phyloP scores from a whole-genome alignment of 1,139 yeast genomes.

The Arxiozyma slooffiae region DNA sequence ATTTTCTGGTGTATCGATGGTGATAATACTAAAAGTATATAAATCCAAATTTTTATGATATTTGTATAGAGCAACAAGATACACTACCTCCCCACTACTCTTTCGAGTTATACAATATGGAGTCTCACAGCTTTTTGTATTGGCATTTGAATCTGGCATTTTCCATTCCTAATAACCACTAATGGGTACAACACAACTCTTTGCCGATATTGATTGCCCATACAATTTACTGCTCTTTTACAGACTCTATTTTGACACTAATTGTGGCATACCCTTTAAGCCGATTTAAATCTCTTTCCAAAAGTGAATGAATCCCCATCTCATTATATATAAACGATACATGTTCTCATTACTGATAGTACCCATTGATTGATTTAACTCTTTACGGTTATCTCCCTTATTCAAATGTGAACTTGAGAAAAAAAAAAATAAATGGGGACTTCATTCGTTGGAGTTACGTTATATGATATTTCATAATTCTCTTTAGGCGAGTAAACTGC shows the following conservation, averaged over 20 bases:
- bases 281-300: constrained; percentile 36
- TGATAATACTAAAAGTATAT: constrained; percentile 58
- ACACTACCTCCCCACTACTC: constrained; percentile 37
- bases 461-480: constrained; percentile 30
- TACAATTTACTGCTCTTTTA: constrained; percentile 42
- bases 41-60: constrained; percentile 29
- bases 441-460: constrained; percentile 43
- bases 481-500: neutral
- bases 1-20: constrained; percentile 56
- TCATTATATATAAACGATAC: constrained; percentile 31
- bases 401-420: neutral
- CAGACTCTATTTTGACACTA: constrained; percentile 56
- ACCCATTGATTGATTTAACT: neutral
- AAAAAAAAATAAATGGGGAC: constrained; percentile 37
- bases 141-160: constrained; percentile 5
- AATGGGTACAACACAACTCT: constrained; percentile 60
- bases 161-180: constrained; percentile 85
- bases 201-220: constrained; percentile 30
- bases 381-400: neutral
- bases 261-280: constrained; percentile 38
- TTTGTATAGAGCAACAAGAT: constrained; percentile 60
- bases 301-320: constrained; percentile 53
- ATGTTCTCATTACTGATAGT: neutral
- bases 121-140: constrained; percentile 31
- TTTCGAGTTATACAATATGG: constrained; percentile 61